Conservation (phyloP, 768 basidiomycete species). For the Xerocomellus intermedius region DNA sequence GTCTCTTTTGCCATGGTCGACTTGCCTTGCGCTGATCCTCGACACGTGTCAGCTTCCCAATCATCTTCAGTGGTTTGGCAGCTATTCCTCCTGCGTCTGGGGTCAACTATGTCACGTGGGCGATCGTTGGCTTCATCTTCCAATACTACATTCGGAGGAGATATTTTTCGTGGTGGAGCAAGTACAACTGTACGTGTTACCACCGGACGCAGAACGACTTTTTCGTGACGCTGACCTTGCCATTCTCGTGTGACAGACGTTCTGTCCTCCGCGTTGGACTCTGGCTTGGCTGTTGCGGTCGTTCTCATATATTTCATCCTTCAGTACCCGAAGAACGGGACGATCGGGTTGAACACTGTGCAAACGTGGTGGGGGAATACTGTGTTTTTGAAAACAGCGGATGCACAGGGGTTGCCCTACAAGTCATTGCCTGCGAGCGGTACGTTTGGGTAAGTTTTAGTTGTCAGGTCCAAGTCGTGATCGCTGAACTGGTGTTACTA, state of each 20-base stretch:
- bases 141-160: conserved; percentile 57
- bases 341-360: conserved; percentile 51
- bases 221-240: conserved; percentile 15
- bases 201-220: not conserved
- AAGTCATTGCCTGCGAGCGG: conserved; percentile 8
- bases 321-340: conserved; percentile 60
- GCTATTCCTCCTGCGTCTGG: conserved; percentile 65
- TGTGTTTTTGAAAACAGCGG: conserved; percentile 24
- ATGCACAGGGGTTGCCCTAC: conserved; percentile 7
- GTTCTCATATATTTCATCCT: conserved; percentile 58
- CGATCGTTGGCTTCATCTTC: conserved; percentile 64
- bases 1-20: conserved; percentile 18
- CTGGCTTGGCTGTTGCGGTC: conserved; percentile 59
- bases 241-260: conserved; percentile 40
- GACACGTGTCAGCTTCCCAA: conserved; percentile 35
- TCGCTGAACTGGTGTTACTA: not conserved
- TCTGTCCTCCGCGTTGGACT: conserved; percentile 66
- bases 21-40: not conserved
- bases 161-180: conserved; percentile 69
- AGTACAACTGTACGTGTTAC: conserved; percentile 40
- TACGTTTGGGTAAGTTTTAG: conserved; percentile 28
- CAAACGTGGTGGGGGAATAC: conserved; percentile 73
- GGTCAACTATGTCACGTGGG: conserved; percentile 67
- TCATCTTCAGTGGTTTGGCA: conserved; percentile 56
- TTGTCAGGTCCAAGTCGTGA: not conserved